Base-by-base conservation (phyloP, 768 basidiomycete species). In the Mycena alexandri region DNA sequence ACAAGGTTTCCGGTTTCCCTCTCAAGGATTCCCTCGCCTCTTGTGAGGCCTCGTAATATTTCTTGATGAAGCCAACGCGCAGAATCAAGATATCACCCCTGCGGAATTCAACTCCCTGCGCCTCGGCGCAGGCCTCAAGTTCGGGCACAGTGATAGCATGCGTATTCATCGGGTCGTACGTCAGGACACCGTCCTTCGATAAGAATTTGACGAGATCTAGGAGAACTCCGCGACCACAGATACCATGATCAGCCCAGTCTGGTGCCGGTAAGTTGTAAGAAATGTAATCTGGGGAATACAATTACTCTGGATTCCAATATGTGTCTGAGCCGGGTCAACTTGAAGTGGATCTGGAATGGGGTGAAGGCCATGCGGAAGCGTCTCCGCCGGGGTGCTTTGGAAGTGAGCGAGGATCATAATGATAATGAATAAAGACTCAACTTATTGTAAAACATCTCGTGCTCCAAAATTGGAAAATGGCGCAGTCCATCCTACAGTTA, bases 201-300 rank as follows among this genome's bases (percentile, higher is more conserved):
- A 85, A 84, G 75, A 84, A 86, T 10, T 80, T 76, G 53, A 90
- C 87, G 22, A 90, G 75, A 76, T 92, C 91, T 36, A 92, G 82
- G 22, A 92, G 77, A 50, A 92, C 87, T 29, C 89, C 90, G 4
- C 90, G 85, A 0, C 90, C 89, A 58, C 88, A 89, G 48, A 91
- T 90, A 0, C 90, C 90, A 70, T 91, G 90, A 34, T 84, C 84
- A 0, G 90, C 87, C 90, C 89, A 91, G 73, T 91, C 90, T 91
- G 57, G 22, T 16, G 21, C 43, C 38, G 47, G 10, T 38, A 38
- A 67, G 29, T 46, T 22, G 46, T 3, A 36, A 43, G 42, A 52
- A 43, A 17, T 17, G n/a, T 14, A 34, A 25, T 24, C 22, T 48
- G 21, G 13, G 29, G 17, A 43, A 41, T 17, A 36, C 29, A 60